Evolutionary conservation across 2,329 filamentous ascomycete genomes (phyloP).

Genomic region (Fusarium continuum): DNA sequence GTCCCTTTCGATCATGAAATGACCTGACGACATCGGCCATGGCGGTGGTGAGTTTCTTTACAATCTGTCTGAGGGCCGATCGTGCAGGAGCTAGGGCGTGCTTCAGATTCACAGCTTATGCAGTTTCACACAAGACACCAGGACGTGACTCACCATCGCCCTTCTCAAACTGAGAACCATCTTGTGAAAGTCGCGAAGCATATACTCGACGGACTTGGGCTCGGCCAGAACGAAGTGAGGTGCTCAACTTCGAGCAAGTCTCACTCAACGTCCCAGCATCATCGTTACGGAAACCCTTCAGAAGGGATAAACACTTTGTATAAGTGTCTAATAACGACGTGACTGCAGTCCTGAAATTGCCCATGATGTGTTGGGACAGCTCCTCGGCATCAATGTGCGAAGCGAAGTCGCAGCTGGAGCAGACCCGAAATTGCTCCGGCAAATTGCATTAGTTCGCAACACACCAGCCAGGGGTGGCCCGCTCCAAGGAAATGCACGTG

Average conservation of each 20-base stretch:
- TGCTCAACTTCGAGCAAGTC: slow-evolving; percentile 43
- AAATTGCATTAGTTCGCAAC: slow-evolving; percentile 30
- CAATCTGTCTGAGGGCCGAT: slow-evolving; percentile 52
- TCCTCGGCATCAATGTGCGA: slow-evolving; percentile 1
- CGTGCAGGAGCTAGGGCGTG: slow-evolving; percentile 48
- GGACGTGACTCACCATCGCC: slow-evolving; percentile 57
- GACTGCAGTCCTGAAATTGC: slow-evolving; percentile 55
- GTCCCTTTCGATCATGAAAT: slow-evolving; percentile 43
- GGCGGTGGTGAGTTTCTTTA: slow-evolving; percentile 55
- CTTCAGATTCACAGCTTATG: slow-evolving; percentile 22
- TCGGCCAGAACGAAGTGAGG: slow-evolving; percentile 52
- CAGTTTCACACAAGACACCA: slow-evolving; percentile 7
- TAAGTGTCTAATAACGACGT: slow-evolving; percentile 59
- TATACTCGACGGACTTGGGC: slow-evolving; percentile 56
- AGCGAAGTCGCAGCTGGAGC: slow-evolving; percentile 15
- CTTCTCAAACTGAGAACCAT: slow-evolving; percentile 54
- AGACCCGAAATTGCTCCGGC: slow-evolving; percentile 19
- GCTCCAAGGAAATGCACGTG: slow-evolving; percentile 34
- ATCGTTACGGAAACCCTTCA: slow-evolving; percentile 49
- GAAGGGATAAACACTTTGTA: slow-evolving; percentile 54
- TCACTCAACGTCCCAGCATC: slow-evolving; percentile 39
- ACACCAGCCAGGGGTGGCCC: slow-evolving; percentile 12
- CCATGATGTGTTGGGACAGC: slow-evolving; percentile 36
- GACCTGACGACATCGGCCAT: slow-evolving; percentile 53
- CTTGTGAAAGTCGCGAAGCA: slow-evolving; percentile 51